Evolutionary conservation across 2,329 filamentous ascomycete genomes (phyloP), one percentile per base, ranked within the genome.

Genomic region (Colletotrichum aenigma): DNA sequence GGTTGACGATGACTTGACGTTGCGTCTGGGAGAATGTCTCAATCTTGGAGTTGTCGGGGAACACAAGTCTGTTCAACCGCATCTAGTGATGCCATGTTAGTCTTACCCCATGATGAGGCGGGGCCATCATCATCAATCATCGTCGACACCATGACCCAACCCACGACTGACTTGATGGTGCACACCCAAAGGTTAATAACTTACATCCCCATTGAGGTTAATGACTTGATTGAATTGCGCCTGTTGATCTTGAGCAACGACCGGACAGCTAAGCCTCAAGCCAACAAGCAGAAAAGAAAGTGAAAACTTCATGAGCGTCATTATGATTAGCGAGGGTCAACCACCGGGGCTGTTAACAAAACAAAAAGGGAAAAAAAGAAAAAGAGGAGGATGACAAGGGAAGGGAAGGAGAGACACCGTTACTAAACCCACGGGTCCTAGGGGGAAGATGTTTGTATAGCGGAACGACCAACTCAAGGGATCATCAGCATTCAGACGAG

Each of bases 21-120:
- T 79, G 78, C 26, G 77, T 72, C 66, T 79, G 78, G 9, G 78
- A 79, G 70, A 79, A 79, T 3, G 78, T 79, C 71, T 79, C 78
- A 28, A 79, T 78, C 58, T 78, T 79, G 30, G 78, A 78, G 66
- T 78, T 76, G 43, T 79, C 78, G 10, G 78, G 78, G 38, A 79
- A 78, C 6, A 72, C 38, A 16, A 79, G 56, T 48, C 69, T 74
- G 70, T 79, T 79, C 28, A 78, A 34, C 76, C 75, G 71, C 78
- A 79, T 79, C 78, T 78, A 26, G 43, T 28, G 5, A 36, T n/a
- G 34, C 7, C 18, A 15, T 61, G 65, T 76, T 38, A 76, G 58
- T n/a, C 2, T 7, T 8, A 32, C 18, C 7, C 7, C 16, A 66
- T 61, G 18, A 10, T 32, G 70, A 34, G 28, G 18, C 32, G 43